Percentiles rank a stretch among this genome's conserved stretches.
Conservation (phyloP, 106 monocot genomes). For the Posidonia australis region DNA sequence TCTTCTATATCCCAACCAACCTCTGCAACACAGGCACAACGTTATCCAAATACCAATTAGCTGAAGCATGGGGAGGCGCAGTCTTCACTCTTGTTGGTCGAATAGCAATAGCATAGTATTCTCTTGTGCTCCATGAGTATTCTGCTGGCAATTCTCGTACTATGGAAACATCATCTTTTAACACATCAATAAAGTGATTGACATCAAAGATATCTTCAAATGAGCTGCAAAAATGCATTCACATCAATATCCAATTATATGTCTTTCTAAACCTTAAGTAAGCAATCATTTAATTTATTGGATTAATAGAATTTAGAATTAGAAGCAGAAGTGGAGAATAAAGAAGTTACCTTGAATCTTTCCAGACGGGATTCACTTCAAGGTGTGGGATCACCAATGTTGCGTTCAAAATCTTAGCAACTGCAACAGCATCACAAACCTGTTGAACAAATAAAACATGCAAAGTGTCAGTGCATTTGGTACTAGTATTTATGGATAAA, state of each 20-base stretch:
- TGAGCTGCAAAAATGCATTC: conserved; percentile 41
- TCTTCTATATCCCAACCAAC: conserved; percentile 26
- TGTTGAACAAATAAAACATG: conserved; percentile 6
- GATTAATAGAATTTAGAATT: background rate
- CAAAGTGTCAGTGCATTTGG: background rate
- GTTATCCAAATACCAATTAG: conserved; percentile 82
- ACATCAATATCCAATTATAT: background rate
- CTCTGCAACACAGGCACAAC: conserved; percentile 73
- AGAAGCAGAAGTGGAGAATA: background rate
- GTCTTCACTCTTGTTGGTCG: conserved; percentile 86
- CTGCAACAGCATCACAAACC: conserved; percentile 97
- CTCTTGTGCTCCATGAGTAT: conserved; percentile 91
- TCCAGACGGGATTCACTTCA: conserved; percentile 92
- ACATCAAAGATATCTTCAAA: conserved; percentile 87
- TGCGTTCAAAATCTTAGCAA: conserved; percentile 90
- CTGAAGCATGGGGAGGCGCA: conserved; percentile 82
- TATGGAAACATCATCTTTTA: conserved; percentile 69
- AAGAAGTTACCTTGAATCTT: conserved; percentile 69
- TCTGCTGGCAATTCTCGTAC: conserved; percentile 59
- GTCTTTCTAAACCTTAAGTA: background rate
- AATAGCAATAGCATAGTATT: conserved; percentile 77
- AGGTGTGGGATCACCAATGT: conserved; percentile 86
- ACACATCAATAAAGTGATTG: conserved; percentile 61
- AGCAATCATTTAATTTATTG: background rate
- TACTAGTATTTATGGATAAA: background rate